phyloP scores from a whole-genome alignment of 1,284 basidiomycete genomes.

The Puccinia coronata region DNA sequence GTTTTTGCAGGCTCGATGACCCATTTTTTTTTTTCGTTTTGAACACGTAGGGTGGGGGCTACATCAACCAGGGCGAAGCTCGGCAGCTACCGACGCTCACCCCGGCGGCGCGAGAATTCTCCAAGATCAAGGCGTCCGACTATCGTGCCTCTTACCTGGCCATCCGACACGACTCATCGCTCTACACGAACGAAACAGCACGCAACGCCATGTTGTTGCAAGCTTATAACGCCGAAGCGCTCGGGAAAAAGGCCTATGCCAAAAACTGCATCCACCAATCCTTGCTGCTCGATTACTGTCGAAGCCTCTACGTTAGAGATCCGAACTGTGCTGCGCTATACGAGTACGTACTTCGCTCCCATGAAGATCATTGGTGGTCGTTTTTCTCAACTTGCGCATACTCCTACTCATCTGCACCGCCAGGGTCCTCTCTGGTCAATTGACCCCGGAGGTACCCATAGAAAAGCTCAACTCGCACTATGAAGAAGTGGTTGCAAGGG shows the following conservation, averaged over 20 bases:
- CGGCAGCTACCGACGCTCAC: slow-evolving; percentile 66
- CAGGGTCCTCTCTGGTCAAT: slow-evolving; percentile 78
- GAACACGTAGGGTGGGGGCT: slow-evolving; percentile 6
- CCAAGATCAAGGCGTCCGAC: slow-evolving; percentile 69
- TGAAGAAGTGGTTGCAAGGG: too few relatives aligned
- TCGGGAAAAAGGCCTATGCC: slow-evolving; percentile 68
- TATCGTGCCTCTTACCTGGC: slow-evolving; percentile 77
- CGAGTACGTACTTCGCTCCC: too few relatives aligned
- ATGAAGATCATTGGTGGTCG: background rate
- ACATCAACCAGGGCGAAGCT: slow-evolving; percentile 51
- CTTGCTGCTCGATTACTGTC: slow-evolving; percentile 88
- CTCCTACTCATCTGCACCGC: too few relatives aligned
- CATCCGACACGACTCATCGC: slow-evolving; percentile 72
- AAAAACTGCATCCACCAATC: slow-evolving; percentile 87
- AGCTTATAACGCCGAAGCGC: slow-evolving; percentile 79
- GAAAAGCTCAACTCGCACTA: slow-evolving; percentile 90
- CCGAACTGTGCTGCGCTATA: slow-evolving; percentile 91
- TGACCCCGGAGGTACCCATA: slow-evolving; percentile 74
- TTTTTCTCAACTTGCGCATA: slow-evolving; percentile 32
- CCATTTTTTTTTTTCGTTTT: slow-evolving; percentile 52
- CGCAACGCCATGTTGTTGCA: slow-evolving; percentile 88
- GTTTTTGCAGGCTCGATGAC: background rate
- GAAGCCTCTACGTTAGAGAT: slow-evolving; percentile 87
- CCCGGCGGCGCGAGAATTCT: slow-evolving; percentile 72
- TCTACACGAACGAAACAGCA: slow-evolving; percentile 65